Conservation (phyloP, 208 protist species). For the Novymonas esmeraldas region DNA sequence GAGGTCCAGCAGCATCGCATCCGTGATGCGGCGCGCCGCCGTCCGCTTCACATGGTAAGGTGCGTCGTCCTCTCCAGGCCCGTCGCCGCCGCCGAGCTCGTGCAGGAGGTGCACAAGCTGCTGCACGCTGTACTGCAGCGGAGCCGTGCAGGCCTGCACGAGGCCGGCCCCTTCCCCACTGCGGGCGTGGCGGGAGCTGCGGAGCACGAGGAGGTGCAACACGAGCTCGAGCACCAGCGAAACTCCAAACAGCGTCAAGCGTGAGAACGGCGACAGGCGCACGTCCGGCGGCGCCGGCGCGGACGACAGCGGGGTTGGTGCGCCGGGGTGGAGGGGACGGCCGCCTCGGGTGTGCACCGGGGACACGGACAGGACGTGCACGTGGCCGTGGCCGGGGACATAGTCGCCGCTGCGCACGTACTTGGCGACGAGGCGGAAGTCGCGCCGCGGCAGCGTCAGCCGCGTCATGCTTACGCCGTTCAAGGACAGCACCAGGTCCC, state of each 20-base stretch:
- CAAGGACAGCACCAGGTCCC: constrained; percentile 46
- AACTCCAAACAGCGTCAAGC: constrained; percentile 29
- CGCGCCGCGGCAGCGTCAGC: constrained; percentile 38
- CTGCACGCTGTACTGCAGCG: constrained; percentile 35
- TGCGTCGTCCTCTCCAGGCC: constrained; percentile 3
- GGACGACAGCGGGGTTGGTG: background rate
- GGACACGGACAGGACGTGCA: constrained; percentile 29
- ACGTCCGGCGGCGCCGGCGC: constrained; percentile 25
- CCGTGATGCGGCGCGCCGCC: constrained; percentile 47
- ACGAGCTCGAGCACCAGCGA: constrained; percentile 32
- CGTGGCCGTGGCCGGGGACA: constrained; percentile 22
- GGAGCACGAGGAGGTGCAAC: constrained; percentile 32
- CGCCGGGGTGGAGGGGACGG: background rate
- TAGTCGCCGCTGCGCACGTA: constrained; percentile 22
- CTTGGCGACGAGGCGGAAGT: constrained; percentile 31
- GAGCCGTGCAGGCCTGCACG: constrained; percentile 24
- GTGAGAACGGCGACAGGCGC: constrained; percentile 30
- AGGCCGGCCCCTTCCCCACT: constrained; percentile 5
- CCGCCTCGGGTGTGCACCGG: constrained; percentile 6
- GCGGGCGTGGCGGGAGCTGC: constrained; percentile 24
- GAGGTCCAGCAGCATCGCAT: constrained; percentile 61
- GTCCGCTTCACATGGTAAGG: constrained; percentile 53
- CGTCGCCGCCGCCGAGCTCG: constrained; percentile 12
- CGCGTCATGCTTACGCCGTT: constrained; percentile 51
- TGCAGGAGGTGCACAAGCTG: constrained; percentile 39